Conservation (phyloP, 225 moss, liverwort and hornwort genomes). For the Lunularia cruciata region DNA sequence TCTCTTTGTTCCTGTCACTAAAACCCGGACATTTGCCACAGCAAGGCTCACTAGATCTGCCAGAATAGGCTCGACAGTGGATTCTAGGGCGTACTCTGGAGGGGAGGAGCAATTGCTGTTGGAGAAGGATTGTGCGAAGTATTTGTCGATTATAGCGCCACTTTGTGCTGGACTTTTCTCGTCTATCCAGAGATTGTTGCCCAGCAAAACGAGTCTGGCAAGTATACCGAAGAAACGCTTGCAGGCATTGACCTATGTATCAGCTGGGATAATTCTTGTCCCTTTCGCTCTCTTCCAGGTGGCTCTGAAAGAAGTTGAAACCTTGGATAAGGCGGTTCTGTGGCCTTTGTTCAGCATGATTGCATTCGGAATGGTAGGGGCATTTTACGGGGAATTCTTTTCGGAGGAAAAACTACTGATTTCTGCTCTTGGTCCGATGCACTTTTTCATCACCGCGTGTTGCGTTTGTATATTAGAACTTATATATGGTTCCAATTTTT, state of each 20-base stretch:
- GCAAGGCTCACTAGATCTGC: conserved; percentile 30
- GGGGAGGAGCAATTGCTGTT: conserved; percentile 7
- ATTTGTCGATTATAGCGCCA: conserved; percentile 31
- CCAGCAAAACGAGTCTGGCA: conserved; percentile 32
- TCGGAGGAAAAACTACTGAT: conserved; percentile 48
- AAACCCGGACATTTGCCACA: conserved; percentile 11
- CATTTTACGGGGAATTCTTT: conserved; percentile 47
- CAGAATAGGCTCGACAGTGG: conserved; percentile 22
- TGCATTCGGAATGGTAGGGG: conserved; percentile 42
- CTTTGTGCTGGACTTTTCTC: conserved; percentile 40
- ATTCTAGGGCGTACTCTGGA: conserved; percentile 15
- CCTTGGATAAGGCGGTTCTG: conserved; percentile 31
- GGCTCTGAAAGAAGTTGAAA: conserved; percentile 9
- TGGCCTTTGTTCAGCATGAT: conserved; percentile 50
- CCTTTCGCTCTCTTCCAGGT: conserved; percentile 39
- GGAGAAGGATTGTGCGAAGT: conserved; percentile 37
- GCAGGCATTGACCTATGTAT: conserved; percentile 35
- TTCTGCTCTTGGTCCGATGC: conserved; percentile 39
- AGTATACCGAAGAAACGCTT: conserved; percentile 42
- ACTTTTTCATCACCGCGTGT: conserved; percentile 45
- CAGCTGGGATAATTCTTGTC: conserved; percentile 34
- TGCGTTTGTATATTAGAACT: conserved; percentile 50
- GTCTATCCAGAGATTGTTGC: conserved; percentile 37
- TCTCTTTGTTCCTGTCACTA: conserved; percentile 25
- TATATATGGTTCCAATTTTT: conserved; percentile 46